phyloP scores from a whole-genome alignment of 768 basidiomycete genomes.

The Collybiopsis confluens region DNA sequence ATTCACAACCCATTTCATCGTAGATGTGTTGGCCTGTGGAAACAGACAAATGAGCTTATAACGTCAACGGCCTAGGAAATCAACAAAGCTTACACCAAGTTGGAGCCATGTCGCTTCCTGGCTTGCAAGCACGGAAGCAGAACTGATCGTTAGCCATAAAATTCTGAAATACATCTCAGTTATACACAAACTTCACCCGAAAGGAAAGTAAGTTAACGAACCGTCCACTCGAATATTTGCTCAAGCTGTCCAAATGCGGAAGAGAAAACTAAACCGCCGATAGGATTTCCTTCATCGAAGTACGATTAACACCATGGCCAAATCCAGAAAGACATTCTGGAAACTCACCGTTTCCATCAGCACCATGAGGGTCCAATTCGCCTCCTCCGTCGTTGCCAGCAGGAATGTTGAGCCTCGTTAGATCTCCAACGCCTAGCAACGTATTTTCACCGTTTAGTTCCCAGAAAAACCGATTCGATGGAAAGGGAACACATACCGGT shows the following conservation, averaged over 20 bases:
- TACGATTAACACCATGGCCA: neutral
- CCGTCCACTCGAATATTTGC: conserved; percentile 79
- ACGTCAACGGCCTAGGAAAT: no score
- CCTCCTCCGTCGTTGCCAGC: conserved; percentile 37
- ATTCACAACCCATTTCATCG: conserved; percentile 61
- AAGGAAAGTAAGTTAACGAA: conserved; percentile 51
- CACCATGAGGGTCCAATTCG: conserved; percentile 56
- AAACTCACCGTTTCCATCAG: conserved; percentile 31
- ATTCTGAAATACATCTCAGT: no score
- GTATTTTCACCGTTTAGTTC: conserved; percentile 10
- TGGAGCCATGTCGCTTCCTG: conserved; percentile 24
- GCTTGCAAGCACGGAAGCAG: conserved; percentile 73
- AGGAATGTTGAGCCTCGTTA: conserved; percentile 56
- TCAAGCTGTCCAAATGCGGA: conserved; percentile 45
- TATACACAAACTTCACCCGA: no score
- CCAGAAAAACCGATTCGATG: conserved; percentile 9
- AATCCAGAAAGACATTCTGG: neutral
- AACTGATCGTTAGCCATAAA: conserved; percentile 30
- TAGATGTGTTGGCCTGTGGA: conserved; percentile 74
- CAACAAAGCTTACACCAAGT: conserved; percentile 10
- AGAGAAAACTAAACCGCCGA: conserved; percentile 29
- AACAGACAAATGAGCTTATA: no score
- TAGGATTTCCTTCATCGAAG: conserved; percentile 18
- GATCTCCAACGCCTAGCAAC: conserved; percentile 35
- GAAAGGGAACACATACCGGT: conserved; percentile 12